phyloP scores from a whole-genome alignment of 2,329 filamentous ascomycete species.

The Colletotrichum navitas region DNA sequence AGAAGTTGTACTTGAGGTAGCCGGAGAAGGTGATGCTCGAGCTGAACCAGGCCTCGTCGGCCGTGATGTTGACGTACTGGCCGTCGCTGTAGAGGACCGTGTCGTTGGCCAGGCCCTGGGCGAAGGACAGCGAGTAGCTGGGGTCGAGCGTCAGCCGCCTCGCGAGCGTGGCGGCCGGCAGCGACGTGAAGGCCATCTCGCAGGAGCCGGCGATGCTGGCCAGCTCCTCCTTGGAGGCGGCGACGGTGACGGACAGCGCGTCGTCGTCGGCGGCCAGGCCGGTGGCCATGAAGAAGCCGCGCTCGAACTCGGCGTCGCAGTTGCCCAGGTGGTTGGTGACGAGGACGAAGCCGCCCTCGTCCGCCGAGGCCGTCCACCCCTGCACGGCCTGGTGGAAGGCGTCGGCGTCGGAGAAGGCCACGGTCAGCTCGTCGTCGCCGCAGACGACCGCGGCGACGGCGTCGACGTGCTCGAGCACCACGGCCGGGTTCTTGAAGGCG shows the following conservation, averaged over 20 bases:
- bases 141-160: slow-evolving; percentile 48
- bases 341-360: slow-evolving; percentile 49
- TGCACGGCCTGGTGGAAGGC: slow-evolving; percentile 43
- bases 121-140: slow-evolving; percentile 43
- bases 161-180: slow-evolving; percentile 45
- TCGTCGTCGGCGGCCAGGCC: slow-evolving; percentile 47
- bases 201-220: slow-evolving; percentile 50
- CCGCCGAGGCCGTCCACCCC: slow-evolving; percentile 37
- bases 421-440: slow-evolving; percentile 39
- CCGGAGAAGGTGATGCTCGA: slow-evolving; percentile 56
- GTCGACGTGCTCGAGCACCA: slow-evolving; percentile 44
- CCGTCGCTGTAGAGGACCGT: slow-evolving; percentile 49
- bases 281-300: slow-evolving; percentile 54
- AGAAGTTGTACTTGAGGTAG: slow-evolving; percentile 56
- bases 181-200: slow-evolving; percentile 46
- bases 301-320: slow-evolving; percentile 55
- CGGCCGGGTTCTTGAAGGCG: slow-evolving; percentile 43
- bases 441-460: slow-evolving; percentile 40
- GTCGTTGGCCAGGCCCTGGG: slow-evolving; percentile 44
- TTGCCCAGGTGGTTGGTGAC: slow-evolving; percentile 58
- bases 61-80: slow-evolving; percentile 51
- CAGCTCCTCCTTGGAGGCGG: slow-evolving; percentile 50
- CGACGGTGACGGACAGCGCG: slow-evolving; percentile 49
- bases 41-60: slow-evolving; percentile 52
- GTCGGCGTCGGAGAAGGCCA: slow-evolving; percentile 41